Base-by-base conservation (phyloP, 352 stramenopile species). In the Globisporangium ultimum region DNA sequence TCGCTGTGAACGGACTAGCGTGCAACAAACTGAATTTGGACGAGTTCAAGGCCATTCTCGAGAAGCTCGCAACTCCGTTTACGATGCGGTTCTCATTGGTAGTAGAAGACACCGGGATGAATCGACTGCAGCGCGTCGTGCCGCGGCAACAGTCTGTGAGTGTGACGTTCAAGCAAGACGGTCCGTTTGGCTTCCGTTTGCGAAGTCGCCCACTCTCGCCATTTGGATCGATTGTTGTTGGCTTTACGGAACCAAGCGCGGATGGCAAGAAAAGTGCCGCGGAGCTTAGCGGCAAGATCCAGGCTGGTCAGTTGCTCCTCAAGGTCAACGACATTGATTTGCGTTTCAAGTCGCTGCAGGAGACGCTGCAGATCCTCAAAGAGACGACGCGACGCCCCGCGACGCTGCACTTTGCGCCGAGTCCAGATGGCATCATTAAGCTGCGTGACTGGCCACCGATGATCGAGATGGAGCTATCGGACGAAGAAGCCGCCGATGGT, bases 371-470 rank as follows among this genome's bases (percentile, higher is more conserved):
- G 32, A 56, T 87, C 24, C 57, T 95, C 14, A 74, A 81, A 14
- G 77, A 80, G 20, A 67, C 74, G 13, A 95, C 76, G 43, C 63
- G 60, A 24, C 80, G 85, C 2, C 85, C 85, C 42, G 78, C 75
- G 38, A 88, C 76, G 52, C 68, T 95, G 47, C 76, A 90, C 28
- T 93, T 95, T 54, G 83, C 78, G 0, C 70, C 74, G 4, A 95
- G 80, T 57, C 85, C 85, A 0, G 85, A 95, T 55, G 70, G 76
- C 11, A 80, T 95, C 48, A 77, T 95, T 47, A 89, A 79, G 58
- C 59, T 95, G 36, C 79, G 76, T 0, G 71, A 89, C 18, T 95
- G 85, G 85, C 85, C 85, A n/a, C 85, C 85, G 21, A 88, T 93
- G 77, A 70, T 95, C 20, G 81, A 91, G 54, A 62, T 87, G 47